Base-by-base conservation (phyloP, 306 rosid genomes). In the Mimosa pudica region DNA sequence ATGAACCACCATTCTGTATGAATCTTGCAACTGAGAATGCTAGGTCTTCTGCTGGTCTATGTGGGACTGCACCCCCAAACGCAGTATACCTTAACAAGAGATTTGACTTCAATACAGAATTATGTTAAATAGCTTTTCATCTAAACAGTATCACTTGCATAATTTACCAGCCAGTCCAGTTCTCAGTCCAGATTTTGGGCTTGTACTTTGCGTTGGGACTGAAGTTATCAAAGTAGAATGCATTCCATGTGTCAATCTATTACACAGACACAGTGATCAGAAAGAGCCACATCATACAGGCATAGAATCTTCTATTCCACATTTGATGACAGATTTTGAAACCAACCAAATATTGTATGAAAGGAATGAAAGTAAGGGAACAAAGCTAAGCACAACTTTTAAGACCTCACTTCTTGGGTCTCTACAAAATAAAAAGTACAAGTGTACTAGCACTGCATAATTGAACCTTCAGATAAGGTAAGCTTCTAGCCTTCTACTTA, bases 131-230 rank as follows among this genome's bases (percentile, higher is more conserved):
- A 10, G 78, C 4, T 74, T 60, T 42, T 20, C 41, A 30, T 47
- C 76, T 49, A 32, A 9, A 17, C 12, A 44, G 45, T 41, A 55
- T 65, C 74, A 63, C 75, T 63, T 71, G 77, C 49, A n/a, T 62
- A 66, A 67, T 87, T 80, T 82, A 95, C 99, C 99, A 96, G 58
- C 98, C 90, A 84, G 92, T 90, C 99, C 99, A 96, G 57, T 85
- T 88, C 81, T 96, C 99, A 8, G 99, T 96, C 97, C 97, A 96
- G 92, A 96, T 88, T 82, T 93, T 96, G 74, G 99, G 99, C 77
- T 90, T 96, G 72, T 88, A 83, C 12, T 68, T 45, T 81, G 85
- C 73, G 89, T 93, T 93, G 44, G 99, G 98, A 14, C 74, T 88
- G 79, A 86, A 96, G 65, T 88, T 89, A 80, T 96, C 98, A 68